Conservation (phyloP, 345 rosid species). For the Kandelia obovata region DNA sequence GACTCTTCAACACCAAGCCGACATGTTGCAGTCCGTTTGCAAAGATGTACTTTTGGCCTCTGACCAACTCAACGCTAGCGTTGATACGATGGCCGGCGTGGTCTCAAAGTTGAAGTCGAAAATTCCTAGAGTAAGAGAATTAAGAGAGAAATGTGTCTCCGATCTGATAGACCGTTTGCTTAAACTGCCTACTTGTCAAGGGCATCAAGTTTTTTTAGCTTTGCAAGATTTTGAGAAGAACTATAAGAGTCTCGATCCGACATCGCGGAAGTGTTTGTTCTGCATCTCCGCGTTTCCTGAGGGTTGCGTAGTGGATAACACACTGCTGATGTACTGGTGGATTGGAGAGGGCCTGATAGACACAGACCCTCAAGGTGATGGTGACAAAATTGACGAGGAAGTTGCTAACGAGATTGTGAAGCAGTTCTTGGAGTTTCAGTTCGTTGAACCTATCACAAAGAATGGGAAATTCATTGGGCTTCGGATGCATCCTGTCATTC, state of each 20-base stretch:
- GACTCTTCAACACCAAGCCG: not conserved
- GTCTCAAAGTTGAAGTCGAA: not conserved
- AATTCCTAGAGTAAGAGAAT: not conserved
- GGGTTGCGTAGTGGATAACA: slow-evolving; percentile 15
- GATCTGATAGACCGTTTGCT: not conserved
- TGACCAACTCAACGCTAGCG: not conserved
- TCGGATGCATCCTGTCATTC: too few relatives aligned
- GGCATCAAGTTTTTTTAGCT: not conserved
- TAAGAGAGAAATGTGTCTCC: not conserved
- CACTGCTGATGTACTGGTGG: slow-evolving; percentile 26
- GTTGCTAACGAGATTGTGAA: not conserved
- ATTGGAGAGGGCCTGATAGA: slow-evolving; percentile 39
- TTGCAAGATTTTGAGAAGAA: not conserved
- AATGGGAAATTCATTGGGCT: too few relatives aligned
- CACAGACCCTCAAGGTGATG: not conserved
- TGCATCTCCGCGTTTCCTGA: slow-evolving; percentile 22
- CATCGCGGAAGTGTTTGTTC: slow-evolving; percentile 2
- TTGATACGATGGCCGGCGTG: fast-evolving
- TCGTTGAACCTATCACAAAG: slow-evolving; percentile 34
- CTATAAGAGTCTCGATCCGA: not conserved
- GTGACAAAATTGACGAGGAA: too few relatives aligned
- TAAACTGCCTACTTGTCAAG: not conserved
- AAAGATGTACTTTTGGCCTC: too few relatives aligned
- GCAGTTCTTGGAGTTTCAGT: not conserved
- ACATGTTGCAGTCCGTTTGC: not conserved